Evolutionary conservation across 306 rosid genomes (phyloP).

Genomic region (Luffa aegyptiaca): DNA sequence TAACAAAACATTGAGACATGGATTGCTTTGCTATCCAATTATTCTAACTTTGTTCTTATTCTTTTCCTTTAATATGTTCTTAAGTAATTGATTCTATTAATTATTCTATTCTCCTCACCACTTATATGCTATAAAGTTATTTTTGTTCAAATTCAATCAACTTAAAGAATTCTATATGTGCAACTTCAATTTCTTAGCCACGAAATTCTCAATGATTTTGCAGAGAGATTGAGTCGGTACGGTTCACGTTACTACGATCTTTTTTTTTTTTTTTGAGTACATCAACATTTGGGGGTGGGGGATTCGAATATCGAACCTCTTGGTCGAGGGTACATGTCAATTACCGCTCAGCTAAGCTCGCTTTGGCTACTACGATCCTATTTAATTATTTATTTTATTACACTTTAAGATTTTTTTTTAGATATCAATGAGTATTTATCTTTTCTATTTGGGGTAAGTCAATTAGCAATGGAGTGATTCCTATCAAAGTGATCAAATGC

Average conservation of each 20-base stretch:
- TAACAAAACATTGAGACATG: not conserved
- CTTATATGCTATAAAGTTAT: not conserved
- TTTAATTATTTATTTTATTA: too few relatives aligned
- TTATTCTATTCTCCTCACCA: not conserved
- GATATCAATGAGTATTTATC: too few relatives aligned
- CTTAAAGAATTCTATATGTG: not conserved
- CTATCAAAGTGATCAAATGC: too few relatives aligned
- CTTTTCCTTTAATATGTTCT: not conserved
- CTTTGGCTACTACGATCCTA: not conserved
- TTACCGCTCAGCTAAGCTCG: too few relatives aligned
- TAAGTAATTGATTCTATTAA: not conserved
- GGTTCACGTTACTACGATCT: not conserved
- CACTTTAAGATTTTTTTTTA: too few relatives aligned
- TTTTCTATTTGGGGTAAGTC: too few relatives aligned
- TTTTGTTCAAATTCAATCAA: not conserved
- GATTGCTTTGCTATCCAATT: not conserved
- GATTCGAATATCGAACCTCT: too few relatives aligned
- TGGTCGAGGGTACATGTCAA: too few relatives aligned
- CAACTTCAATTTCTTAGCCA: not conserved
- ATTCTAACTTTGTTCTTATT: conserved; percentile 1
- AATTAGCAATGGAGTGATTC: too few relatives aligned
- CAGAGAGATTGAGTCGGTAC: not conserved
- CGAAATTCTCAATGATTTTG: not conserved
- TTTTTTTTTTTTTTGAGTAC: too few relatives aligned
- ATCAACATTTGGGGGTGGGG: too few relatives aligned